Conservation (phyloP, 305 asterid species). For the Rubia tinctorum region DNA sequence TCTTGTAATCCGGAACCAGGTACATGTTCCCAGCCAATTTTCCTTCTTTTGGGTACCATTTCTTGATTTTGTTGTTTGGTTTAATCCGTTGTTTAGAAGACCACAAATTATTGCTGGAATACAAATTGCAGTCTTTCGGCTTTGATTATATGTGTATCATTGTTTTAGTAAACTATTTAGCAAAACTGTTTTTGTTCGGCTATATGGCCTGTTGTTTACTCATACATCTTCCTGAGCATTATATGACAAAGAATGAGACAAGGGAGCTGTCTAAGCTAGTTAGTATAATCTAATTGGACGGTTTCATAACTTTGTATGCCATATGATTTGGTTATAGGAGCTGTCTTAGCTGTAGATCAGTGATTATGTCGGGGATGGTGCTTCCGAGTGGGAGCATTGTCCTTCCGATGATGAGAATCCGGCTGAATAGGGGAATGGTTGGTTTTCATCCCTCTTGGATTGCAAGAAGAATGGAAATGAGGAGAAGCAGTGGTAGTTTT, state of each 20-base stretch:
- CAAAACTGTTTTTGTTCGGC: not conserved
- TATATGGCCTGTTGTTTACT: not conserved
- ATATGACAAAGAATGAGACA: not conserved
- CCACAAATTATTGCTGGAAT: not conserved
- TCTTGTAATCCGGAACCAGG: not conserved
- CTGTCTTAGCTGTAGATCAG: not conserved
- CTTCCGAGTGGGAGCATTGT: conserved; percentile 18
- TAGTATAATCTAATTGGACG: not conserved
- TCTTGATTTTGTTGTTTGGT: no score
- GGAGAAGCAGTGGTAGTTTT: not conserved
- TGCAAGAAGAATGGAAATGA: not conserved
- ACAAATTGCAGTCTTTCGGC: not conserved
- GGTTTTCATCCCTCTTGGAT: conserved; percentile 6
- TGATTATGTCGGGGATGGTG: conserved; percentile 18
- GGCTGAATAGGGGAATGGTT: not conserved
- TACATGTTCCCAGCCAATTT: not conserved
- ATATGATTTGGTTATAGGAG: not conserved
- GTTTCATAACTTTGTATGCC: not conserved
- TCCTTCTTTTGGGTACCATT: not conserved
- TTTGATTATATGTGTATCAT: not conserved
- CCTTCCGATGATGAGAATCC: not conserved
- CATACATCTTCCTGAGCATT: no score
- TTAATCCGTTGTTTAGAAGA: not conserved
- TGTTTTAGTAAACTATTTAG: not conserved
- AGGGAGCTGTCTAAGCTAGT: not conserved